Base-by-base conservation (phyloP, 2,329 filamentous ascomycete species). In the Colletotrichum filicis region DNA sequence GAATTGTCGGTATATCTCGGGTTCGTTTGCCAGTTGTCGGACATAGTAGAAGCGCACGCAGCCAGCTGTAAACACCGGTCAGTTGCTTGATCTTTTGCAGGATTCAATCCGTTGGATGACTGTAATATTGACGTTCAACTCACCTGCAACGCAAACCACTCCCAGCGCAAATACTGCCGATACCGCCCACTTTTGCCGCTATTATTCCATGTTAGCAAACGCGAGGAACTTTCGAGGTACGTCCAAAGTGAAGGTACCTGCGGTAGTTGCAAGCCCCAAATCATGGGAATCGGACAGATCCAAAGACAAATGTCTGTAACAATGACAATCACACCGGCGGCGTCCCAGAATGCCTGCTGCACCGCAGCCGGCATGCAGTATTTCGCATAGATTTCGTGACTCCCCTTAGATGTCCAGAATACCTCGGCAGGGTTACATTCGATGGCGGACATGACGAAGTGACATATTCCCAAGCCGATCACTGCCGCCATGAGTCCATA, bases 21-120 rank as follows among this genome's bases (percentile, higher is more conserved):
- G 66, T 24, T 63, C 66, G 30, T 62, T 62, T 5, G 66, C 66
- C 1, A 68, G 24, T 24, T 32, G 66, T 4, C 49, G 66, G 22
- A 63, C 58, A 4, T 68, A 68, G 58, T 63, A 68, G 49, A 68
- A 68, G 22, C 66, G 66, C n/a, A 68, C 58, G 35, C 66, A 68
- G 11, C 49, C 58, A 24, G 66, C 66, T 68, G 11, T 12, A 4
- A 14, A 8, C 11, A 22, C 8, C 28, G 9, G 14, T 49, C n/a
- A 63, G 60, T 26, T 32, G 9, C n/a, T 7, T 56, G 12, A 19
- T 1, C 16, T 53, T 11, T 14, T 7, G 26, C 5, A 26, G 28
- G 19, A 24, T 7, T 42, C n/a, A 11, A 24, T n/a, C 4, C 1
- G 2, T 42, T 42, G 37, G 14, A 42, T 8, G 30, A 35, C 32